Evolutionary conservation across 495 filamentous ascomycete species (phyloP).

Genomic region (Stereocaulon alpinum): DNA sequence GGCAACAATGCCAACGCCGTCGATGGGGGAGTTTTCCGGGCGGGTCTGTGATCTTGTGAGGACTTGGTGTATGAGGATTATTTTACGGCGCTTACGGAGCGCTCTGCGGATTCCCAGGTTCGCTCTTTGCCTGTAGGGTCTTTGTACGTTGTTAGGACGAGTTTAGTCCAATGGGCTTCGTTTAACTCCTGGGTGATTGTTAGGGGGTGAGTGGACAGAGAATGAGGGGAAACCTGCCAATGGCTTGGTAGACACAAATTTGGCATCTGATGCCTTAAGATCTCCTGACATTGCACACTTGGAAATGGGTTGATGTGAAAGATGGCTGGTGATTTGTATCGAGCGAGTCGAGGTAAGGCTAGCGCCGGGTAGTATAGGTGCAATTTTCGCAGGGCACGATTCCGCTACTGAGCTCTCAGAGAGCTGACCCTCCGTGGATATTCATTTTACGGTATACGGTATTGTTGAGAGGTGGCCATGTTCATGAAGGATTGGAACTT

Average conservation of each 20-base stretch:
- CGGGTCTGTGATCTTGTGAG: slow-evolving; percentile 33
- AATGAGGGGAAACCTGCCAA: slow-evolving; percentile 32
- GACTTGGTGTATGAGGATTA: too few species aligned
- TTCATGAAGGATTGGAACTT: too few species aligned
- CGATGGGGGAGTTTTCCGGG: slow-evolving; percentile 57
- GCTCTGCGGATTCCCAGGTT: slow-evolving; percentile 76
- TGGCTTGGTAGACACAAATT: slow-evolving; percentile 40
- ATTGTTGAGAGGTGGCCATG: too few species aligned
- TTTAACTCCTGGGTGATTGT: slow-evolving; percentile 28
- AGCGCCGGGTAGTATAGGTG: neutral
- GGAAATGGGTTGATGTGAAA: too few species aligned
- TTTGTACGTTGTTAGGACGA: slow-evolving; percentile 55
- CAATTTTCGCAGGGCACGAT: neutral
- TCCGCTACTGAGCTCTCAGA: neutral
- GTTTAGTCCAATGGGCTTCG: slow-evolving; percentile 67
- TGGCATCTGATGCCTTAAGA: slow-evolving; percentile 26
- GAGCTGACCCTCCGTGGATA: too few species aligned
- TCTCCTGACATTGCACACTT: neutral
- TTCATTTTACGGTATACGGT: too few species aligned
- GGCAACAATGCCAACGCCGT: slow-evolving; percentile 84
- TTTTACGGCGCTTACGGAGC: slow-evolving; percentile 26
- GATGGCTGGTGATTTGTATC: too few species aligned
- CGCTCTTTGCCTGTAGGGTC: slow-evolving; percentile 59
- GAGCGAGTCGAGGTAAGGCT: neutral
- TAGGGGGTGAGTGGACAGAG: slow-evolving; percentile 16